Percentiles rank a stretch among this genome's conserved stretches.
phyloP scores from a whole-genome alignment of 345 rosid genomes.

The Odontarrhena argentea region DNA sequence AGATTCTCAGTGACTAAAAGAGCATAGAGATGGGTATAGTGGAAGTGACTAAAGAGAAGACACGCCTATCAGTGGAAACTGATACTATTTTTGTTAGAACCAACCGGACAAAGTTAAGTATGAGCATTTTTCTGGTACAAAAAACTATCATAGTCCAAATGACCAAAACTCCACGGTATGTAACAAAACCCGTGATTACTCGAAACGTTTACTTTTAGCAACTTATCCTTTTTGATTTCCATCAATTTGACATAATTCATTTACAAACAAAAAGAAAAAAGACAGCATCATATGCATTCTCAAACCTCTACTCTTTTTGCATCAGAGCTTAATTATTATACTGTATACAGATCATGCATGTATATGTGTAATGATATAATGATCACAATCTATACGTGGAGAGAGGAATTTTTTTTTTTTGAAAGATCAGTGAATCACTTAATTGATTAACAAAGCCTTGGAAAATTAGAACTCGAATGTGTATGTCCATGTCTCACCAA shows the following conservation, averaged over 20 bases:
- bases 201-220: not conserved
- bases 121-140: not conserved
- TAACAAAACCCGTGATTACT: not conserved
- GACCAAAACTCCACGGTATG: conserved; percentile 15
- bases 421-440: not conserved
- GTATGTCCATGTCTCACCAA: conserved; percentile 45
- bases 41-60: no score
- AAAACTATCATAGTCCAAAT: conserved; percentile 6
- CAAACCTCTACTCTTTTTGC: conserved; percentile 23
- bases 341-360: conserved; percentile 6
- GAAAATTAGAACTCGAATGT: conserved; percentile 42
- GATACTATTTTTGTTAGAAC: no score
- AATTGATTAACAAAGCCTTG: conserved; percentile 55
- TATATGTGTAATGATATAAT: conserved; percentile 5
- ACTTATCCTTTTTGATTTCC: conserved; percentile 9
- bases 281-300: conserved; percentile 3
- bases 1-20: not conserved
- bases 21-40: not conserved
- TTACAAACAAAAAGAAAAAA: no score
- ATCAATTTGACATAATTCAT: not conserved
- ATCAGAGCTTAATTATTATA: not conserved
- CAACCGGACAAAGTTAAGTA: no score
- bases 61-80: no score
- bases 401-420: not conserved
- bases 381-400: conserved; percentile 15